phyloP scores from a whole-genome alignment of 163 green algal genomes.

The Scenedesmus sp. region DNA sequence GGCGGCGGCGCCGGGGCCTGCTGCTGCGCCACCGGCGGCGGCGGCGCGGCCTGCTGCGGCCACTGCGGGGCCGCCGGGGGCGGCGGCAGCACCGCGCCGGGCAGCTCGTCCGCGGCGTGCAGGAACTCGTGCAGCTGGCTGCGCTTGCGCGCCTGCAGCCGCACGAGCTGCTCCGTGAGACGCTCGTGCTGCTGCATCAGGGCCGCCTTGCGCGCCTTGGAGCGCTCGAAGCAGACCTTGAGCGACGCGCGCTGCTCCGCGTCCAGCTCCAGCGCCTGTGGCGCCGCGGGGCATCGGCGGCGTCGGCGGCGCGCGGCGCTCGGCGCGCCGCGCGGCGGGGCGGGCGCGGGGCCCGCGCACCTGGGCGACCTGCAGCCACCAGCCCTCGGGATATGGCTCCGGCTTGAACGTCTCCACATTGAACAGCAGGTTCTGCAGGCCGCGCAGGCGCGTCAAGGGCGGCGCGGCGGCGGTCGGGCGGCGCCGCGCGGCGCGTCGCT shows the following conservation, averaged over 20 bases:
- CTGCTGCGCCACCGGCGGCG: no score
- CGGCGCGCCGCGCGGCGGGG: no score
- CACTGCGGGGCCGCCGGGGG: no score
- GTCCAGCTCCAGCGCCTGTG: neutral
- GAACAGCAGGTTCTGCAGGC: neutral
- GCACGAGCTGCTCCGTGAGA: neutral
- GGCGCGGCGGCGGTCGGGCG: no score
- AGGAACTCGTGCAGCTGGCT: neutral
- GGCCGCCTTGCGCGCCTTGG: conserved; percentile 7
- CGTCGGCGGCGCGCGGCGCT: no score
- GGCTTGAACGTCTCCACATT: conserved; percentile 1
- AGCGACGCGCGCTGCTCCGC: conserved; percentile 5
- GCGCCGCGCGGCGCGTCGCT: no score
- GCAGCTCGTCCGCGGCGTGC: no score
- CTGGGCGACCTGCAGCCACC: conserved; percentile 9
- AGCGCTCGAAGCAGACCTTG: neutral
- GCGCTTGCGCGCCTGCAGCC: conserved; percentile 14
- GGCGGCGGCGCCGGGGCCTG: no score
- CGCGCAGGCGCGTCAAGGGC: no score
- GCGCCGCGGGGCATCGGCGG: no score
- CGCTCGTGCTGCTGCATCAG: conserved; percentile 10
- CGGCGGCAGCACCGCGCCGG: no score
- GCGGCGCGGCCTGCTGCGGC: no score
- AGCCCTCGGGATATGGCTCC: conserved; percentile 22
- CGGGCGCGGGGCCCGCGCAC: neutral